Percentiles rank a stretch among this genome's conserved stretches.
These are phyloP conservation scores for Jamesozyma lodderae DNA, from an alignment of 805 yeast species.

Conservation along the genomic window DNA sequence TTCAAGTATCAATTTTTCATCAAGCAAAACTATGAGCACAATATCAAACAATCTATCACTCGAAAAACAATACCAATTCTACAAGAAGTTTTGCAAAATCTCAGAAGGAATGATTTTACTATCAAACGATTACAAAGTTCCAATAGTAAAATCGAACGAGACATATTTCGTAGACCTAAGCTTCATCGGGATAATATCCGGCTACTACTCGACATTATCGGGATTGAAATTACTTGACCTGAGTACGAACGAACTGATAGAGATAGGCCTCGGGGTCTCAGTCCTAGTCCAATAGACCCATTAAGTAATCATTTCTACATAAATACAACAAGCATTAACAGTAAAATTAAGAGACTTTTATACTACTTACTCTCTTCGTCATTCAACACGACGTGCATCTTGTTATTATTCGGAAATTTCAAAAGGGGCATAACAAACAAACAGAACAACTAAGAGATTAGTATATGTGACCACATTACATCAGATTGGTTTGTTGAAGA, in stretches of 20 bases:
- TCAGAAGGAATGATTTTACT: constrained; percentile 27
- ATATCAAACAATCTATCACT: constrained; percentile 6
- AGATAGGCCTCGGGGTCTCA: constrained; percentile 23
- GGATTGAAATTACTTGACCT: constrained; percentile 29
- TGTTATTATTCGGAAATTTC: not conserved
- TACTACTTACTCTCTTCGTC: not conserved
- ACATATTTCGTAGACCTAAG: constrained; percentile 23
- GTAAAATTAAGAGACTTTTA: no score
- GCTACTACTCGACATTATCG: constrained; percentile 23
- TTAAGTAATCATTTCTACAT: no score
- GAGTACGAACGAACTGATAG: constrained; percentile 22
- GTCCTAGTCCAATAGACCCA: constrained; percentile 22
- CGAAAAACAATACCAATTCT: constrained; percentile 20
- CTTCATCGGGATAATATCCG: constrained; percentile 25
- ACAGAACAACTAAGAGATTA: not conserved
- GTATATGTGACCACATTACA: no score
- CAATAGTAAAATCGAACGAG: constrained; percentile 22
- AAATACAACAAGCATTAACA: not conserved
- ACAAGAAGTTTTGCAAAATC: constrained; percentile 16
- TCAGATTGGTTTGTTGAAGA: no score
- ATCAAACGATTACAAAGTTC: constrained; percentile 28
- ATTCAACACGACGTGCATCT: not conserved
- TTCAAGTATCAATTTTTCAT: not conserved
- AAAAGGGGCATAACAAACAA: not conserved
- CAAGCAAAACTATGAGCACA: not conserved